phyloP scores from a whole-genome alignment of 352 stramenopile species.

The Peronospora tabacina region DNA sequence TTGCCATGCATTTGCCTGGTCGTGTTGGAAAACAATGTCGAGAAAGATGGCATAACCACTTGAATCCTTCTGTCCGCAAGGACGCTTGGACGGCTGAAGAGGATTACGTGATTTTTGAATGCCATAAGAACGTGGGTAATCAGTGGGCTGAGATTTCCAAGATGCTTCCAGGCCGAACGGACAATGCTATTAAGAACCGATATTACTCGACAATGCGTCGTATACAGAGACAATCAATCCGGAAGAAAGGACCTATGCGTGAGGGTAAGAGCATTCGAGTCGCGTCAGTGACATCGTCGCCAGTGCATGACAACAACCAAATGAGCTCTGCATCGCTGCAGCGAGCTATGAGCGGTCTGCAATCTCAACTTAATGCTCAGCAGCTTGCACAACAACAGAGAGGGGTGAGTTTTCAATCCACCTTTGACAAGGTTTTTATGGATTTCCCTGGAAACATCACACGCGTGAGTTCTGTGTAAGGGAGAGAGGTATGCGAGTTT shows the following conservation, averaged over 20 bases:
- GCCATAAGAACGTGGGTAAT: slow-evolving; percentile 88
- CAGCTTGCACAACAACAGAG: slow-evolving; percentile 22
- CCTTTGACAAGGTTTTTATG: slow-evolving; percentile 57
- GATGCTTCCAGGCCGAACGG: slow-evolving; percentile 83
- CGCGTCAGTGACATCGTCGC: slow-evolving; percentile 45
- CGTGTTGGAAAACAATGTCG: slow-evolving; percentile 87
- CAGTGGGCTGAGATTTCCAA: slow-evolving; percentile 90
- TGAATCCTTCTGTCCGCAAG: slow-evolving; percentile 84
- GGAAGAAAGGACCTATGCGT: slow-evolving; percentile 76
- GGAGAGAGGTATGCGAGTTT: neutral
- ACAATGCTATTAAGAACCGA: slow-evolving; percentile 90
- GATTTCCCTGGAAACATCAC: slow-evolving; percentile 25
- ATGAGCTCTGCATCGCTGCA: slow-evolving; percentile 11
- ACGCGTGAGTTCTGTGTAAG: slow-evolving; percentile 29
- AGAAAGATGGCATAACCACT: slow-evolving; percentile 85
- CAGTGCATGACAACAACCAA: slow-evolving; percentile 22
- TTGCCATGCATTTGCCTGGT: slow-evolving; percentile 82
- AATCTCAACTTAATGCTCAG: slow-evolving; percentile 16
- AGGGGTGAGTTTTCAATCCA: slow-evolving; percentile 36
- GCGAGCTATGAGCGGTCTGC: slow-evolving; percentile 19
- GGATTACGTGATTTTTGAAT: slow-evolving; percentile 87
- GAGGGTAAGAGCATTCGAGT: slow-evolving; percentile 78
- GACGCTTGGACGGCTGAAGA: slow-evolving; percentile 86
- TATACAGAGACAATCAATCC: slow-evolving; percentile 82
- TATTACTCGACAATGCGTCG: slow-evolving; percentile 90